Conservation (phyloP, 257 asterid species). For the Plantago ovata region DNA sequence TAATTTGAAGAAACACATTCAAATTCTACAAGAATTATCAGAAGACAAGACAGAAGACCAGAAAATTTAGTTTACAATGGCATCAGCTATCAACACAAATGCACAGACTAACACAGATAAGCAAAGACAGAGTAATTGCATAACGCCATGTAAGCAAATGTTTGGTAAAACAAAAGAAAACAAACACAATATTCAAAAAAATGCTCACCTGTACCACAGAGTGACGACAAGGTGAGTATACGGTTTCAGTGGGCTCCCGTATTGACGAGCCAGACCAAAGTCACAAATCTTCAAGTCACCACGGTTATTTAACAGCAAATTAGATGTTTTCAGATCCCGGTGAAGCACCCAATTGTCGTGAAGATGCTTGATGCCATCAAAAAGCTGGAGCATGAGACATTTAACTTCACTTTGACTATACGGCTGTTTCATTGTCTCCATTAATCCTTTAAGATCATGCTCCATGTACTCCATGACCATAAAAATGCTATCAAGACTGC, state of each 20-base stretch:
- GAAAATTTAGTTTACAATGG: not conserved
- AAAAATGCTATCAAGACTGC: conserved; percentile 67
- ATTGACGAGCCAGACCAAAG: conserved; percentile 90
- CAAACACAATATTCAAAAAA: not conserved
- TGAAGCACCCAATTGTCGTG: conserved; percentile 92
- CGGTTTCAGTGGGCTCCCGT: conserved; percentile 82
- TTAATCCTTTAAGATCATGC: conserved; percentile 75
- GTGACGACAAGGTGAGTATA: conserved; percentile 88
- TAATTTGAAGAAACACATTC: not conserved
- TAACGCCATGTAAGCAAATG: not conserved
- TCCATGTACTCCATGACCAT: conserved; percentile 99
- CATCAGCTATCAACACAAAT: not conserved
- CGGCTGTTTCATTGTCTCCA: conserved; percentile 77
- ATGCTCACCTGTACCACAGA: conserved; percentile 84
- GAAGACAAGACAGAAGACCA: not conserved
- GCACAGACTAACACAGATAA: not conserved
- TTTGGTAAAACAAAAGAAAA: not conserved
- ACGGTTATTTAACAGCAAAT: conserved; percentile 66
- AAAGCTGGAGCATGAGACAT: conserved; percentile 85
- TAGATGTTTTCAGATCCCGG: conserved; percentile 84
- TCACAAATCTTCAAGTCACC: conserved; percentile 89
- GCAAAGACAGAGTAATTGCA: not conserved
- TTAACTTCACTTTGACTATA: conserved; percentile 84
- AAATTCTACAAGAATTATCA: not conserved
- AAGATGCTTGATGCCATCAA: conserved; percentile 70